Evolutionary conservation across 2,329 filamentous ascomycete genomes (phyloP).

Genomic region (Emydomyces testavorans): DNA sequence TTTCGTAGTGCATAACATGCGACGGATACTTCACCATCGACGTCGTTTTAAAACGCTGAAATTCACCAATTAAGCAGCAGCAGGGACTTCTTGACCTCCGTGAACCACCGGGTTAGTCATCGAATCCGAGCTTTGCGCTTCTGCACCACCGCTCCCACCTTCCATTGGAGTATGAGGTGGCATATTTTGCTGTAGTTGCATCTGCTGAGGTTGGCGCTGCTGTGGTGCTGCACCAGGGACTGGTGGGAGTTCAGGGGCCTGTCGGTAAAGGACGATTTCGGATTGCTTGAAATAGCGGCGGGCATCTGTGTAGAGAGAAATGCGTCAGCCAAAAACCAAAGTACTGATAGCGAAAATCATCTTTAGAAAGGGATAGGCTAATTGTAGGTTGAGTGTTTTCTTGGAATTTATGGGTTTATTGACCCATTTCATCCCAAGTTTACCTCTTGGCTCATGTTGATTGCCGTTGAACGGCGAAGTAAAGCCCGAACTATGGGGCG

Average conservation of each 20-base stretch:
- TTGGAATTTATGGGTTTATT: too few relatives aligned
- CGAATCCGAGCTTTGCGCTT: background rate
- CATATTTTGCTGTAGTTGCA: slow-evolving; percentile 3
- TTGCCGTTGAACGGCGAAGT: too few relatives aligned
- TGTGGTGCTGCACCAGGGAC: background rate
- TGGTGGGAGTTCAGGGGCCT: slow-evolving; percentile 39
- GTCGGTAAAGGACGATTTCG: slow-evolving; percentile 91
- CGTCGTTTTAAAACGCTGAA: background rate
- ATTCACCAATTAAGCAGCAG: background rate
- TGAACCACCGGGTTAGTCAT: background rate
- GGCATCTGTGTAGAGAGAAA: slow-evolving; percentile 52
- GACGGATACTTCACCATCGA: background rate
- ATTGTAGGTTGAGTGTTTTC: slow-evolving; percentile 15
- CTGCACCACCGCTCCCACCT: background rate
- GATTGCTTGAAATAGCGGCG: slow-evolving; percentile 98
- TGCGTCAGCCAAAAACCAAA: too few relatives aligned
- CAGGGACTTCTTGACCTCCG: background rate
- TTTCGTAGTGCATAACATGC: background rate
- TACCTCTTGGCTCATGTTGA: too few relatives aligned
- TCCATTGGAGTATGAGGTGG: background rate
- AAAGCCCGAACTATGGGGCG: too few relatives aligned
- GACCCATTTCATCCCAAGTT: too few relatives aligned
- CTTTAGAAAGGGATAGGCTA: slow-evolving; percentile 14
- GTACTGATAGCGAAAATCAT: too few relatives aligned
- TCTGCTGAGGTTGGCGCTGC: background rate